A percentile compares a stretch with the other conserved stretches of the same genome.
These are phyloP conservation scores for Tympanopsis confertula DNA, from an alignment of 2,329 filamentous ascomycete genomes.

Conservation along the genomic window DNA sequence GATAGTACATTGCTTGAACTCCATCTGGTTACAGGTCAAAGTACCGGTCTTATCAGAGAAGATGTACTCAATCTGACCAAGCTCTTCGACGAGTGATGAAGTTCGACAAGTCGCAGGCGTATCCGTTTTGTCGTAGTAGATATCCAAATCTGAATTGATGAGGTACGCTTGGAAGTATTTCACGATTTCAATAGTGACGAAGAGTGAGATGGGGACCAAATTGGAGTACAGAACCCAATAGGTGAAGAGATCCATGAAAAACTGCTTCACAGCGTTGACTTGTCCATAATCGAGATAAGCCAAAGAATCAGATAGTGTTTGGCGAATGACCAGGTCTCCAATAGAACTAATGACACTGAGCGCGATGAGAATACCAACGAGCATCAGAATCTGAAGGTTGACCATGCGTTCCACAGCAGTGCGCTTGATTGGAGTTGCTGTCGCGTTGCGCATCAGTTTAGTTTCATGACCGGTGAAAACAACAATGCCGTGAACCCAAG, in stretches of 20 bases:
- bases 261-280: constrained; percentile 54
- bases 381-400: constrained; percentile 82
- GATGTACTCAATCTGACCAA: constrained; percentile 96
- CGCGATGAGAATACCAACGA: constrained; percentile 71
- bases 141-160: constrained; percentile 94
- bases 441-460: constrained; percentile 97
- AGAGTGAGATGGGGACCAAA: constrained; percentile 90
- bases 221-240: constrained; percentile 98
- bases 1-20: constrained; percentile 91
- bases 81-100: constrained; percentile 88
- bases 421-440: constrained; percentile 90
- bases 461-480: constrained; percentile 98
- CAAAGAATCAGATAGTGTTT: constrained; percentile 49
- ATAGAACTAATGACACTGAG: constrained; percentile 85
- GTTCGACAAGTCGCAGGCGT: constrained; percentile 93
- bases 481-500: constrained; percentile 91
- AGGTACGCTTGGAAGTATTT: constrained; percentile 97
- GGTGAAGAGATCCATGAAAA: constrained; percentile 89
- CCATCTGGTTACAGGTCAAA: constrained; percentile 97
- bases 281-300: constrained; percentile 57
- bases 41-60: constrained; percentile 98
- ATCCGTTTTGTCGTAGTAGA: constrained; percentile 91
- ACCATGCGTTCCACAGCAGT: constrained; percentile 91
- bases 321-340: constrained; percentile 74
- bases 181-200: constrained; percentile 93